Evolutionary conservation across 768 basidiomycete genomes (phyloP).

Genomic region (Dacryopinax primogenitus): DNA sequence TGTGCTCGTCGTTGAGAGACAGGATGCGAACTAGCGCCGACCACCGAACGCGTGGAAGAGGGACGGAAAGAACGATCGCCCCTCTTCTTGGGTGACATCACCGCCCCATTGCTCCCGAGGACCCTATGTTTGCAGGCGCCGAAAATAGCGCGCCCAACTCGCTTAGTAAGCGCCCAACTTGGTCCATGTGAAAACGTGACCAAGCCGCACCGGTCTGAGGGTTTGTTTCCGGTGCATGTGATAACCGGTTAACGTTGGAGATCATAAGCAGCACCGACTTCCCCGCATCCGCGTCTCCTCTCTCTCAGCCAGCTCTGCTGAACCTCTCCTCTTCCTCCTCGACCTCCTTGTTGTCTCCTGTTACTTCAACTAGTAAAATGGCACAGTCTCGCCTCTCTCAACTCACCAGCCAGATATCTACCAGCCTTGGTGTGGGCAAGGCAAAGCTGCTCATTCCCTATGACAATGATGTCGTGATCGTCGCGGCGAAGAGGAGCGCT

Average conservation of each 20-base stretch:
- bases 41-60: background rate
- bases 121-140: background rate
- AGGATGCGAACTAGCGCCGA: background rate
- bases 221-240: background rate
- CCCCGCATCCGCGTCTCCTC: background rate
- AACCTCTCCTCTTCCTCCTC: background rate
- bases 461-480: too few species aligned
- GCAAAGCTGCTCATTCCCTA: too few species aligned
- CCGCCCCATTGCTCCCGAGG: conserved; percentile 1
- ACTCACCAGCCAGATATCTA: too few species aligned
- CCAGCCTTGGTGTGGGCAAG: too few species aligned
- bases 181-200: too few species aligned
- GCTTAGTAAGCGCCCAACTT: too few species aligned
- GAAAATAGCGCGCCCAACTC: too few species aligned
- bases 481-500: too few species aligned
- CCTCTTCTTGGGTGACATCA: conserved; percentile 3
- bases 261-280: background rate
- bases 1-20: background rate
- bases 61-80: background rate
- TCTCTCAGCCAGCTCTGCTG: background rate
- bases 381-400: too few species aligned
- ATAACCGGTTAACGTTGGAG: background rate
- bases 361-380: too few species aligned
- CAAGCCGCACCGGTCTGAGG: background rate
- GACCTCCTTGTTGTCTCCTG: background rate